Evolutionary conservation across 2,329 filamentous ascomycete genomes (phyloP).

Genomic region (Leptographium flavum): DNA sequence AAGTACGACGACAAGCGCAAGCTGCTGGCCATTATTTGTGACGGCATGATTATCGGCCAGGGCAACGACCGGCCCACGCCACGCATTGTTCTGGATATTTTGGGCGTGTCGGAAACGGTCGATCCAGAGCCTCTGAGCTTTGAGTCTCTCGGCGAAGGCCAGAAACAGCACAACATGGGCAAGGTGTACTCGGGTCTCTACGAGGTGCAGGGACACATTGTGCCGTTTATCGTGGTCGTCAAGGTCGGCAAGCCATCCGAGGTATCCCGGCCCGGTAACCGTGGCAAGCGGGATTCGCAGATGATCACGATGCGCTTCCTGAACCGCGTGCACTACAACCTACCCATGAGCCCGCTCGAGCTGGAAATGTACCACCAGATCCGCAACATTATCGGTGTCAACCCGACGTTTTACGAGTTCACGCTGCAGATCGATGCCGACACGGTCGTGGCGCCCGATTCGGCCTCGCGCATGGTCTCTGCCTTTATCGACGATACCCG

Average conservation of each 20-base stretch:
- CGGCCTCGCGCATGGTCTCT: slow-evolving; percentile 82
- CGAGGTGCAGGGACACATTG: slow-evolving; percentile 94
- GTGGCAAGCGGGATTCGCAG: slow-evolving; percentile 98
- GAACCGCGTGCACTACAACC: slow-evolving; percentile 96
- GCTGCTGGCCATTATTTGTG: slow-evolving; percentile 79
- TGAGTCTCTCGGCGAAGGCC: slow-evolving; percentile 86
- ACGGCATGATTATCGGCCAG: slow-evolving; percentile 99
- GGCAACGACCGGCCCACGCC: slow-evolving; percentile 94
- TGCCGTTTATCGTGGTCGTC: slow-evolving; percentile 91
- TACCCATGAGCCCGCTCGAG: slow-evolving; percentile 90
- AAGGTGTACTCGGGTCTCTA: slow-evolving; percentile 97
- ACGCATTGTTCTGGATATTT: slow-evolving; percentile 89
- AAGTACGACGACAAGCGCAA: slow-evolving; percentile 98
- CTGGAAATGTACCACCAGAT: slow-evolving; percentile 98
- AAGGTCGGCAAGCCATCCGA: slow-evolving; percentile 98
- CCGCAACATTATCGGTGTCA: slow-evolving; percentile 95
- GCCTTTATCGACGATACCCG: slow-evolving; percentile 84
- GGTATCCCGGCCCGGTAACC: slow-evolving; percentile 85
- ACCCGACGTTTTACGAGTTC: slow-evolving; percentile 96
- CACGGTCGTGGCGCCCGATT: slow-evolving; percentile 81
- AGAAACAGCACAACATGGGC: slow-evolving; percentile 98
- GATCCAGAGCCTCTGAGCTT: slow-evolving; percentile 95
- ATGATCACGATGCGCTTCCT: slow-evolving; percentile 98
- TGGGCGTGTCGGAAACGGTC: slow-evolving; percentile 84
- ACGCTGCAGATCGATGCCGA: slow-evolving; percentile 95